Conservation (phyloP, 2,329 filamentous ascomycete genomes). For the Colletotrichum tabaci region DNA sequence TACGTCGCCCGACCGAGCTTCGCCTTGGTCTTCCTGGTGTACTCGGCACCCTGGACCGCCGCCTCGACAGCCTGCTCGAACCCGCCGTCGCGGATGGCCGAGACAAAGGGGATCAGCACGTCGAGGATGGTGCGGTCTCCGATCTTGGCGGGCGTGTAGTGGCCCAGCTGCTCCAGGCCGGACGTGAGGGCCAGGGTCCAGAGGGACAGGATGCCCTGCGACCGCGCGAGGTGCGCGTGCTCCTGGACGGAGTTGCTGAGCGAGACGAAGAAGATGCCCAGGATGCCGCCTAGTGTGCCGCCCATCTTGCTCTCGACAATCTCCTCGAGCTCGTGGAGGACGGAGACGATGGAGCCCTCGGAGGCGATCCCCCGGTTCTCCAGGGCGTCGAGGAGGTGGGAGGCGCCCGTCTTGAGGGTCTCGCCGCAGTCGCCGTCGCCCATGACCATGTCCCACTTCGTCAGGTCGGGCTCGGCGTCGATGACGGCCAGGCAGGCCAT, state of each 20-base stretch:
- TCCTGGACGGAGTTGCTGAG: conserved; percentile 46
- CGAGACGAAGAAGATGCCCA: conserved; percentile 70
- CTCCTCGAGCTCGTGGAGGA: conserved; percentile 66
- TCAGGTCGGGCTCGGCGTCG: conserved; percentile 73
- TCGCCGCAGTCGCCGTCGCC: conserved; percentile 79
- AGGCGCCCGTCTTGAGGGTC: conserved; percentile 69
- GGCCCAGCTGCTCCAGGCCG: conserved; percentile 62
- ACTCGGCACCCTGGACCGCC: conserved; percentile 72
- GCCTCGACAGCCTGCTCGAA: conserved; percentile 71
- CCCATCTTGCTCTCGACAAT: conserved; percentile 71
- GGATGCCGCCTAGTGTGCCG: conserved; percentile 65
- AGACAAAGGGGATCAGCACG: conserved; percentile 68
- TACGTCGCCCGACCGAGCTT: conserved; percentile 79
- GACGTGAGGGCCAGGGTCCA: conserved; percentile 60
- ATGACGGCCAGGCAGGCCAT: conserved; percentile 67
- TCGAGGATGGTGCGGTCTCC: conserved; percentile 73
- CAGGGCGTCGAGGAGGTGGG: conserved; percentile 62
- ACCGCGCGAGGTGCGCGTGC: conserved; percentile 44
- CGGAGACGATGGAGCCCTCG: conserved; percentile 61
- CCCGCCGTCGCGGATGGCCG: conserved; percentile 61
- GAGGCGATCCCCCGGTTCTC: conserved; percentile 54
- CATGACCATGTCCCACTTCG: conserved; percentile 74
- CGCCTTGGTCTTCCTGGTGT: conserved; percentile 76
- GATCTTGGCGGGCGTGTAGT: conserved; percentile 69
- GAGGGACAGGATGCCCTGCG: conserved; percentile 54